Percentiles rank a stretch among this genome's conserved stretches.
phyloP scores from a whole-genome alignment of 331 rosid species.

The Phaseolus coccineus region DNA sequence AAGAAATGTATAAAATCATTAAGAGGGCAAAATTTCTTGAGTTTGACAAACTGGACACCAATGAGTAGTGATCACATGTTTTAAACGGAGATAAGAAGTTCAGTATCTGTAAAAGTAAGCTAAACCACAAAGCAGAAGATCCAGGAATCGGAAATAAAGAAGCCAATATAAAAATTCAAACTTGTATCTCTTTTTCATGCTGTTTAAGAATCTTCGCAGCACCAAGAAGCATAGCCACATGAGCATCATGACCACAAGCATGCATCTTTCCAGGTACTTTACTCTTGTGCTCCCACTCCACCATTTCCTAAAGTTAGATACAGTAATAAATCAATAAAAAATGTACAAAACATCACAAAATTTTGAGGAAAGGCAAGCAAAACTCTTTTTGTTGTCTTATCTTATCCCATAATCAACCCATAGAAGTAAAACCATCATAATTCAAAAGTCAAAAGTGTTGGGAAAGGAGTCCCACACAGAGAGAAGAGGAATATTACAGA shows the following conservation, averaged over 20 bases:
- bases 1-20: background rate
- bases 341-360: background rate
- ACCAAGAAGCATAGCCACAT: conserved; percentile 86
- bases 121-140: background rate
- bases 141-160: conserved; percentile 8
- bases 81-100: conserved; percentile 6
- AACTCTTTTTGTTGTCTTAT: background rate
- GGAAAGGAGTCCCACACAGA: too few species aligned
- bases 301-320: conserved; percentile 64
- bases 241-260: conserved; percentile 92
- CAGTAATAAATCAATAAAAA: background rate
- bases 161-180: conserved; percentile 25
- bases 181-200: conserved; percentile 68
- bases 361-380: background rate
- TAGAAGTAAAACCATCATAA: background rate
- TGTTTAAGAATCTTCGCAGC: conserved; percentile 82
- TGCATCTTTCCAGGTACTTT: conserved; percentile 82
- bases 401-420: background rate
- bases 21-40: background rate
- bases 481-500: too few species aligned
- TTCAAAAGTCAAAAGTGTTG: background rate
- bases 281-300: conserved; percentile 94
- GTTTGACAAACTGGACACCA: background rate
- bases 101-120: background rate
- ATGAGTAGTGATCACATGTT: background rate